A percentile compares a stretch with the other conserved stretches of the same genome.
These are phyloP conservation scores for Pouteria campechiana DNA, from an alignment of 179 eudicot genomes.

Conservation along the genomic window DNA sequence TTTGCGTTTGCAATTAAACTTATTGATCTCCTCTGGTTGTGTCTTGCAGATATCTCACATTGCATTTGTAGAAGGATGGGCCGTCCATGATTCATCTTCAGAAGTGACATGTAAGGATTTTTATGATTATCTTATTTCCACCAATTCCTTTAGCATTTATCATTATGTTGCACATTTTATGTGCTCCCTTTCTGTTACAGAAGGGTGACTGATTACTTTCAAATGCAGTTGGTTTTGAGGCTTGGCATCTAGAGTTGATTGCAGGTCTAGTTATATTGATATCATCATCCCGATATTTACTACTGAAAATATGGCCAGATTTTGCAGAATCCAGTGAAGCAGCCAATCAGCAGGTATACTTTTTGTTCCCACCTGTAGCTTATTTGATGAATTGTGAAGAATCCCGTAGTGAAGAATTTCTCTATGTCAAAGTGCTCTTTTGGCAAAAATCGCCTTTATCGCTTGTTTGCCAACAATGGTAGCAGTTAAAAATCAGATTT, in stretches of 20 bases:
- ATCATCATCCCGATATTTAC: slow-evolving; percentile 59
- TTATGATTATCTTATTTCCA: background rate
- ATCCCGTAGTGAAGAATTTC: background rate
- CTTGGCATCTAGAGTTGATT: slow-evolving; percentile 78
- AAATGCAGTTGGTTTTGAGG: slow-evolving; percentile 49
- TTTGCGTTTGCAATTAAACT: no score
- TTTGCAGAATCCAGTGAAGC: slow-evolving; percentile 88
- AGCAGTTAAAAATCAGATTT: no score
- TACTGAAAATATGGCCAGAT: slow-evolving; percentile 68
- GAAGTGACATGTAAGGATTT: slow-evolving; percentile 49
- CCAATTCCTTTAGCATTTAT: background rate
- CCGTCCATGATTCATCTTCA: slow-evolving; percentile 52
- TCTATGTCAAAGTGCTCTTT: no score
- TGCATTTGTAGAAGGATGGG: slow-evolving; percentile 68
- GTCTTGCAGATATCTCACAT: slow-evolving; percentile 63
- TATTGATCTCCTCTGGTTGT: background rate
- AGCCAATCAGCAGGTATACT: slow-evolving; percentile 67
- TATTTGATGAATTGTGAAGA: background rate
- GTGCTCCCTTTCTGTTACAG: background rate
- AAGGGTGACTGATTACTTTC: background rate
- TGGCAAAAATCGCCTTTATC: no score
- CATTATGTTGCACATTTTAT: background rate
- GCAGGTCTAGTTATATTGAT: slow-evolving; percentile 48
- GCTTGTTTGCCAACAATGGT: no score
- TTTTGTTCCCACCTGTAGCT: background rate